Conservation (phyloP, 2,329 filamentous ascomycete species). For the Annulohypoxylon truncatum region DNA sequence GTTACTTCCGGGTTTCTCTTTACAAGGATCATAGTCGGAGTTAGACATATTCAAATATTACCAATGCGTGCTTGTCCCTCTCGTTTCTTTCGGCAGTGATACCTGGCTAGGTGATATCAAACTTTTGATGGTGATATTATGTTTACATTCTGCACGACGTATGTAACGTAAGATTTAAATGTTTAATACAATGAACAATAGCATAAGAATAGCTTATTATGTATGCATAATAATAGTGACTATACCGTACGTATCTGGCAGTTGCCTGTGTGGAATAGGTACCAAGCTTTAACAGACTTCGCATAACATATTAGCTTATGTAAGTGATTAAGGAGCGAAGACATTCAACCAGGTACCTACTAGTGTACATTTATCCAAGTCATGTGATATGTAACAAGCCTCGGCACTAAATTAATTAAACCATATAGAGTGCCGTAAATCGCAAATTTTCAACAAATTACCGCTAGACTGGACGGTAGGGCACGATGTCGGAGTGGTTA, state of each 20-base stretch:
- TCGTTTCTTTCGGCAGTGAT: neutral
- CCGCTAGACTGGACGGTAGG: neutral
- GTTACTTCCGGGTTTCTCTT: slow-evolving; percentile 9
- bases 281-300: no score
- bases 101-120: no score
- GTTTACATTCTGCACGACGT: neutral
- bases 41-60: slow-evolving; percentile 21
- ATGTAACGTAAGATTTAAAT: neutral
- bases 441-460: neutral
- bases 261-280: no score
- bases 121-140: neutral
- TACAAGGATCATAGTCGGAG: slow-evolving; percentile 23
- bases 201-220: neutral
- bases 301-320: no score
- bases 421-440: neutral
- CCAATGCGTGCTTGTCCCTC: neutral
- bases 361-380: neutral
- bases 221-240: neutral
- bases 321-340: no score
- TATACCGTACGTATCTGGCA: no score
- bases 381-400: neutral
- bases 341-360: neutral
- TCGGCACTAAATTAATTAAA: neutral
- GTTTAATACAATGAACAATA: neutral
- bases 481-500: slow-evolving; percentile 50